Base-by-base conservation (phyloP, 306 rosid species). In the Ormosia semicastrata region DNA sequence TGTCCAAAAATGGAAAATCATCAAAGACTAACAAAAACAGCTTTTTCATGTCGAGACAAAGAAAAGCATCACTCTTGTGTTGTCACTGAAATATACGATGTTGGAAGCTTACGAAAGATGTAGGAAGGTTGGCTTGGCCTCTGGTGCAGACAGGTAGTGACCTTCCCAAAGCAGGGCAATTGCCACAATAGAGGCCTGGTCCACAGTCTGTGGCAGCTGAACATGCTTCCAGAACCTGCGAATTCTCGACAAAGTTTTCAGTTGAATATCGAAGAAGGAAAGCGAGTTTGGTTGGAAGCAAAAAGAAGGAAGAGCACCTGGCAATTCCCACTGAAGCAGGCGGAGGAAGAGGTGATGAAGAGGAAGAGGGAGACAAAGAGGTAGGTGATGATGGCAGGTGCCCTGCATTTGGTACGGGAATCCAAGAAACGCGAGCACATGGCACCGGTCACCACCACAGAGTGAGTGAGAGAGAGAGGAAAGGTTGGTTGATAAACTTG, bases 141-240 rank as follows among this genome's bases (percentile, higher is more conserved):
- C 99, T 86, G 79, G 87, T 92, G 69, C 99, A 96, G 41, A 91
- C 34, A 33, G 99, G 98, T 79, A 88, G 94, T 37, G 83, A 85
- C 76, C 82, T 66, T 7, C 92, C 98, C 65, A 88, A 84, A 84
- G 91, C 81, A 66, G 97, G 98, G 76, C 99, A 95, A 71, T 93
- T 91, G 64, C 99, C 98, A 71, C 99, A 95, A 77, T 91, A 95
- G 11, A 95, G 94, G 46, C 97, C 94, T 4, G 91, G 18, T 13
- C 90, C 97, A 80, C 99, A 95, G 81, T 92, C 93, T 6, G 90
- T 86, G 41, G 93, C 80, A 7, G 87, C 82, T 2, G 93, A 81
- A 76, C 99, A 95, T 44, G 96, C 71, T 85, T 89, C 92, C 18
- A 85, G 79, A 87, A 88, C 85, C 98, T 95, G 93, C 6, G 58